phyloP scores from a whole-genome alignment of 2,329 filamentous ascomycete species.

The Apiospora arundinis region DNA sequence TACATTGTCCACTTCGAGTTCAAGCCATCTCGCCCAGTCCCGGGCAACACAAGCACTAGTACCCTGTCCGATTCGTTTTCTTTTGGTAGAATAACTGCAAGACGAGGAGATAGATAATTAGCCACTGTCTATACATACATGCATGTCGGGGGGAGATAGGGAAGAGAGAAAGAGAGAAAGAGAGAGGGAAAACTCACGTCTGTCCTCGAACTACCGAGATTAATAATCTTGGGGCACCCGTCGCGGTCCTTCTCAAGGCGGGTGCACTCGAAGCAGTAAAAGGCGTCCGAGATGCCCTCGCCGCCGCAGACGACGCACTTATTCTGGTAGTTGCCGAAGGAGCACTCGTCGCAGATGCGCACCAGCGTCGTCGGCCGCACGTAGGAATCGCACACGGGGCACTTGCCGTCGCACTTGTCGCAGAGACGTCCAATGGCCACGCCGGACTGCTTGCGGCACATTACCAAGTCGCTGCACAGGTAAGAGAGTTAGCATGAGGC shows the following conservation, averaged over 20 bases:
- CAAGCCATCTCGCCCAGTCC: slow-evolving; percentile 48
- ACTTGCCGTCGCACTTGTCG: slow-evolving; percentile 99
- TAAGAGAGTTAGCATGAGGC: slow-evolving; percentile 33
- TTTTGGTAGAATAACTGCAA: slow-evolving; percentile 68
- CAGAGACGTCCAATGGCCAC: slow-evolving; percentile 98
- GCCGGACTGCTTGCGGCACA: slow-evolving; percentile 98
- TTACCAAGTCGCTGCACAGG: slow-evolving; percentile 76
- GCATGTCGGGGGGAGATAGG: not conserved
- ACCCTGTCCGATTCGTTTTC: slow-evolving; percentile 68
- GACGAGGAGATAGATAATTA: slow-evolving; percentile 31
- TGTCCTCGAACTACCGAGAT: slow-evolving; percentile 92
- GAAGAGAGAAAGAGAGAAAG: slow-evolving; percentile 6
- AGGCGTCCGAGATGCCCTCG: slow-evolving; percentile 96
- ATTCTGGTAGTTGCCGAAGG: slow-evolving; percentile 99
- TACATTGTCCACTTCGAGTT: not conserved
- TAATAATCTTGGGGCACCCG: slow-evolving; percentile 99
- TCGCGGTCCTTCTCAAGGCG: slow-evolving; percentile 95
- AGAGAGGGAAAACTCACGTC: slow-evolving; percentile 66
- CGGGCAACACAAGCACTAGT: slow-evolving; percentile 57
- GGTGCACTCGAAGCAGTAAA: slow-evolving; percentile 99
- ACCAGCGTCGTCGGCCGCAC: slow-evolving; percentile 96
- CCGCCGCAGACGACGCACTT: slow-evolving; percentile 99
- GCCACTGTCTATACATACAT: slow-evolving; percentile 26
- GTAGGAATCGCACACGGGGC: slow-evolving; percentile 98
- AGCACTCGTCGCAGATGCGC: slow-evolving; percentile 98